Percentiles rank a stretch among this genome's conserved stretches.
Conservation (phyloP, 331 rosid species). For the Dryas integrifolia region DNA sequence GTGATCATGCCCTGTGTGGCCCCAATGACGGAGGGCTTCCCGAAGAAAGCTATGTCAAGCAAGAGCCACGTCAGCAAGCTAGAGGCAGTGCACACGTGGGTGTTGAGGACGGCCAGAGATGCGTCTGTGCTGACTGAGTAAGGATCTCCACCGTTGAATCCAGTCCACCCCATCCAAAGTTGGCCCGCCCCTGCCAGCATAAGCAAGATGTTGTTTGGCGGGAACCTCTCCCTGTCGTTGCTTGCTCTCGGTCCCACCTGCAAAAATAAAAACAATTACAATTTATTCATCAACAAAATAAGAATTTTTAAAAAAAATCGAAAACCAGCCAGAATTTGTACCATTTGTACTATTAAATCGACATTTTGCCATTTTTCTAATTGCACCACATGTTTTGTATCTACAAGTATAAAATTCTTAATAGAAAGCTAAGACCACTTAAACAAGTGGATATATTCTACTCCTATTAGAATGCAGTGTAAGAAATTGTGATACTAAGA, state of each 20-base stretch:
- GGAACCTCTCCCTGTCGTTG: conserved; percentile 33
- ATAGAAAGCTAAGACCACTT: too few species aligned
- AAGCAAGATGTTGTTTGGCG: conserved; percentile 38
- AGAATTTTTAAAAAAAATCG: too few species aligned
- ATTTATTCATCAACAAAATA: too few species aligned
- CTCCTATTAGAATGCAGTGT: too few species aligned
- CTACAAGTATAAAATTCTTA: too few species aligned
- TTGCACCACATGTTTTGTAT: too few species aligned
- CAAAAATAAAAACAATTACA: not conserved
- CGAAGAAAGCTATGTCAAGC: conserved; percentile 39
- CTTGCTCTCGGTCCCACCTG: conserved; percentile 40
- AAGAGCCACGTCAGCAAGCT: conserved; percentile 43
- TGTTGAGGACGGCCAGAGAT: conserved; percentile 47
- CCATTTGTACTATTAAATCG: too few species aligned
- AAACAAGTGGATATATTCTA: too few species aligned
- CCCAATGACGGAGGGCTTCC: conserved; percentile 46
- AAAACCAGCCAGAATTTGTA: too few species aligned
- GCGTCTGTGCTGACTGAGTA: conserved; percentile 36
- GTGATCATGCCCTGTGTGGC: conserved; percentile 53
- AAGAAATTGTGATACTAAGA: too few species aligned
- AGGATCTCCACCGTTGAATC: conserved; percentile 52
- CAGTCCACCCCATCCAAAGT: conserved; percentile 46
- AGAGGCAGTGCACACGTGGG: conserved; percentile 45
- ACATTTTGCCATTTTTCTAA: too few species aligned
- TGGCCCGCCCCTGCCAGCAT: conserved; percentile 46